Conservation (phyloP, 768 basidiomycete species). For the Lactifluus subvellereus region DNA sequence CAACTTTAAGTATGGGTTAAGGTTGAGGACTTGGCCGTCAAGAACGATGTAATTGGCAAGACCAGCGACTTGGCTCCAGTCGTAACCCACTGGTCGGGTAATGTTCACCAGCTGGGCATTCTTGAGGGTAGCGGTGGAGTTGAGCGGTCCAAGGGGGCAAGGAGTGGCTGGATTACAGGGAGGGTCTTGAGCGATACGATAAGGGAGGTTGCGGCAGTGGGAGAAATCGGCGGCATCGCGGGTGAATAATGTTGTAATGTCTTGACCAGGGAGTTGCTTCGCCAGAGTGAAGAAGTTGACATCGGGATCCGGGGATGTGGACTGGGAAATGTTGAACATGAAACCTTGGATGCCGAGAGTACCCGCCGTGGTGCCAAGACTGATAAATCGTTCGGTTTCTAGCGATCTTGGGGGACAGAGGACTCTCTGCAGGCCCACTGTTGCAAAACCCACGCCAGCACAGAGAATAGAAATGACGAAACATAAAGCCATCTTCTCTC, state of each 20-base stretch:
- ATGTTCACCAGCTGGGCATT: conserved; percentile 64
- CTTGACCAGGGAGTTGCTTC: conserved; percentile 61
- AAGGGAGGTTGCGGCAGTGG: conserved; percentile 55
- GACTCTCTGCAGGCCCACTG: conserved; percentile 89
- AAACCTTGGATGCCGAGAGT: conserved; percentile 73
- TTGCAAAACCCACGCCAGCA: conserved; percentile 78
- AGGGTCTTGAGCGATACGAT: conserved; percentile 64
- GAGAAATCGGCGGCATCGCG: conserved; percentile 62
- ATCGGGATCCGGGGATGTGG: conserved; percentile 36
- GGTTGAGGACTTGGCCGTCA: conserved; percentile 91
- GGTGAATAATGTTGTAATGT: conserved; percentile 83
- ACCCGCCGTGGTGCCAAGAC: conserved; percentile 50
- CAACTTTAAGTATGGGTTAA: conserved; percentile 75
- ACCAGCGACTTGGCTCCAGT: conserved; percentile 81
- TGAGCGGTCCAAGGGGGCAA: conserved; percentile 65
- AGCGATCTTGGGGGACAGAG: conserved; percentile 65
- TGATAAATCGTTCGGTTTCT: conserved; percentile 39
- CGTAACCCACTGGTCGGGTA: conserved; percentile 70
- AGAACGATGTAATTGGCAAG: conserved; percentile 76
- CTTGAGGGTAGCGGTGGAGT: conserved; percentile 48
- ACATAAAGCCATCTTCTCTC: conserved; percentile 94
- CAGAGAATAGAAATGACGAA: conserved; percentile 79
- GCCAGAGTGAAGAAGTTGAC: conserved; percentile 58
- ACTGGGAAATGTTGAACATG: conserved; percentile 66
- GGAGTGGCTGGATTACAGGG: conserved; percentile 57